Conservation (phyloP, 2,329 filamentous ascomycete species). For the Neurospora crassa region DNA sequence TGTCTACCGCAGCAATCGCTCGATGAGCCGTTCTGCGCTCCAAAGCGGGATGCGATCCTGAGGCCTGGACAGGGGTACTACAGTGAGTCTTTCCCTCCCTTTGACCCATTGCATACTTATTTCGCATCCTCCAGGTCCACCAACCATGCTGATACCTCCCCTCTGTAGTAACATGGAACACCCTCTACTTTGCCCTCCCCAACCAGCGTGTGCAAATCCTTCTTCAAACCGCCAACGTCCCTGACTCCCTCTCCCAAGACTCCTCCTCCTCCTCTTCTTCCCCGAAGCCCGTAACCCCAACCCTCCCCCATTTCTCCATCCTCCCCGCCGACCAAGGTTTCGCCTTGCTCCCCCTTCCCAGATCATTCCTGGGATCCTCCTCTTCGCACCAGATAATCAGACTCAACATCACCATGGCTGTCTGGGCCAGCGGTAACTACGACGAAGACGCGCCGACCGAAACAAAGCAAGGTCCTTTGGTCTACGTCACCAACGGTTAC, state of each 20-base stretch:
- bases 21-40: slow-evolving; percentile 25
- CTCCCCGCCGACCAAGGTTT: slow-evolving; percentile 21
- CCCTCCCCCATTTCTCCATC: slow-evolving; percentile 10
- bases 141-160: neutral
- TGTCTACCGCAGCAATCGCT: slow-evolving; percentile 20
- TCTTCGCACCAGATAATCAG: neutral
- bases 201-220: neutral
- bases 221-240: slow-evolving; percentile 17
- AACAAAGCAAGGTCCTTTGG: slow-evolving; percentile 18
- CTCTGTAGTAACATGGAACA: neutral
- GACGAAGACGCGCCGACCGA: slow-evolving; percentile 10
- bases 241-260: slow-evolving; percentile 22
- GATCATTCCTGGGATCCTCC: slow-evolving; percentile 15
- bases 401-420: slow-evolving; percentile 16
- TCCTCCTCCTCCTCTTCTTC: slow-evolving; percentile 7
- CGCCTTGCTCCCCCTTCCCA: slow-evolving; percentile 19
- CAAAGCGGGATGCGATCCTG: slow-evolving; percentile 20
- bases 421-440: slow-evolving; percentile 4
- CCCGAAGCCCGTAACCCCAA: neutral
- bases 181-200: neutral
- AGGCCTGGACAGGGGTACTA: slow-evolving; percentile 24
- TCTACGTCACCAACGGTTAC: slow-evolving; percentile 14
- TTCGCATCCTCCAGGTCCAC: neutral
- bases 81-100: slow-evolving; percentile 14
- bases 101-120: neutral